These are phyloP conservation scores for Digitaria exilis DNA, from an alignment of 202 grass and related monocot genomes.

Conservation along the genomic window DNA sequence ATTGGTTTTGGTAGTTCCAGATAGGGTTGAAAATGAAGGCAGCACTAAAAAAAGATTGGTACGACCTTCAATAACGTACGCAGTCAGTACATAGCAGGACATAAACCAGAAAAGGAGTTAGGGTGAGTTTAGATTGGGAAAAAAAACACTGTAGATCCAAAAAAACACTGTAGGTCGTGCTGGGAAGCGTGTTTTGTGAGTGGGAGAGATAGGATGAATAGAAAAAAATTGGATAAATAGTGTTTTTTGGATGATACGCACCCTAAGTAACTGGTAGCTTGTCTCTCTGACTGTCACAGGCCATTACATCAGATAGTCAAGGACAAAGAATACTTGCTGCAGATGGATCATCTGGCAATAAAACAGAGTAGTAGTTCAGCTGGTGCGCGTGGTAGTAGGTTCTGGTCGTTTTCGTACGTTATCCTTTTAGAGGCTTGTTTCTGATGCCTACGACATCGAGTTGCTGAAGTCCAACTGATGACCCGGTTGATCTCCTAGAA, in stretches of 20 bases:
- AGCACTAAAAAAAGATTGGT: not conserved
- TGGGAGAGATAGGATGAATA: too few relatives aligned
- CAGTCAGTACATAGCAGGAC: not conserved
- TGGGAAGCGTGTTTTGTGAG: too few relatives aligned
- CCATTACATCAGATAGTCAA: not conserved
- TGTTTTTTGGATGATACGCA: too few relatives aligned
- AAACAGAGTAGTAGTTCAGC: constrained; percentile 5
- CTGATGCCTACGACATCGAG: not conserved
- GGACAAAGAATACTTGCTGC: not conserved
- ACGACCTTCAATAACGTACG: not conserved
- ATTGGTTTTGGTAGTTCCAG: constrained; percentile 26
- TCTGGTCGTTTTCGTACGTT: constrained; percentile 30
- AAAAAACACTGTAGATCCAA: too few relatives aligned
- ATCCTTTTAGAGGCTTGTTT: not conserved
- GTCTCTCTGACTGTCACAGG: not conserved
- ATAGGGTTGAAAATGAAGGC: not conserved
- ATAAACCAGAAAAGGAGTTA: not conserved
- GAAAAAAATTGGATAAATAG: too few relatives aligned
- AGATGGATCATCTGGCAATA: not conserved
- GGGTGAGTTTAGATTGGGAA: too few relatives aligned
- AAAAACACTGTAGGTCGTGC: too few relatives aligned
- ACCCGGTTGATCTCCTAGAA: not conserved
- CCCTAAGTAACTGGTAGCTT: not conserved
- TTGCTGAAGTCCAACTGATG: not conserved
- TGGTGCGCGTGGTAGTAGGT: constrained; percentile 26